Evolutionary conservation across 1,284 basidiomycete species (phyloP).

Genomic region (Thelephora terrestris): DNA sequence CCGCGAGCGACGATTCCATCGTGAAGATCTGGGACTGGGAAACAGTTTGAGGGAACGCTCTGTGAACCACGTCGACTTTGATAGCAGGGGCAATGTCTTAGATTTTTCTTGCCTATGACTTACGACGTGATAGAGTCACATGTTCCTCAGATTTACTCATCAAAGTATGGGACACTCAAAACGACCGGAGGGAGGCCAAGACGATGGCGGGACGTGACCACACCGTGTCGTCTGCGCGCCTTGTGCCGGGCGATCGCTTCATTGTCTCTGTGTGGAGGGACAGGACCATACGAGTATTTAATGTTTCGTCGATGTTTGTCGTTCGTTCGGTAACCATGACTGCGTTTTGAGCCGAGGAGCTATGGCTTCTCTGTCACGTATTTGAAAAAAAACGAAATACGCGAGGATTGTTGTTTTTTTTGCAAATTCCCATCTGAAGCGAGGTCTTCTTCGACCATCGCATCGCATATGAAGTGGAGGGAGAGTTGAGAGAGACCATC

Average conservation of each 20-base stretch:
- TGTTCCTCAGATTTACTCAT: conserved; percentile 86
- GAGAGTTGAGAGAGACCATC: too few relatives aligned
- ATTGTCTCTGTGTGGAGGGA: conserved; percentile 84
- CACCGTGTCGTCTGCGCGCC: conserved; percentile 76
- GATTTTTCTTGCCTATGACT: conserved; percentile 26
- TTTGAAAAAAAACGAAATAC: too few relatives aligned
- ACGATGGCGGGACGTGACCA: conserved; percentile 89
- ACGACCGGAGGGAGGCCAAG: conserved; percentile 83
- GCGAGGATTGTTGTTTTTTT: too few relatives aligned
- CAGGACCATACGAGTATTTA: conserved; percentile 79
- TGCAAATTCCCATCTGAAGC: too few relatives aligned
- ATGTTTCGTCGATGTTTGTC: conserved; percentile 72
- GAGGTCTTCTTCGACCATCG: too few relatives aligned
- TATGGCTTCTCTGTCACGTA: too few relatives aligned
- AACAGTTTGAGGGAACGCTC: conserved; percentile 86
- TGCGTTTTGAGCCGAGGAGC: not conserved
- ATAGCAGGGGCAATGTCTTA: conserved; percentile 71
- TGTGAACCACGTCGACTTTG: conserved; percentile 82
- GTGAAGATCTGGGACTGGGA: conserved; percentile 97
- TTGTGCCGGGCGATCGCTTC: conserved; percentile 75
- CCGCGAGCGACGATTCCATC: conserved; percentile 80
- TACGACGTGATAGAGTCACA: conserved; percentile 46
- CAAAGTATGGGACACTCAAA: conserved; percentile 85
- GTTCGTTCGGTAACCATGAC: not conserved
- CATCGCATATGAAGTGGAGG: too few relatives aligned